Base-by-base conservation (phyloP, 2,329 filamentous ascomycete genomes). In the Madurella mycetomatis region DNA sequence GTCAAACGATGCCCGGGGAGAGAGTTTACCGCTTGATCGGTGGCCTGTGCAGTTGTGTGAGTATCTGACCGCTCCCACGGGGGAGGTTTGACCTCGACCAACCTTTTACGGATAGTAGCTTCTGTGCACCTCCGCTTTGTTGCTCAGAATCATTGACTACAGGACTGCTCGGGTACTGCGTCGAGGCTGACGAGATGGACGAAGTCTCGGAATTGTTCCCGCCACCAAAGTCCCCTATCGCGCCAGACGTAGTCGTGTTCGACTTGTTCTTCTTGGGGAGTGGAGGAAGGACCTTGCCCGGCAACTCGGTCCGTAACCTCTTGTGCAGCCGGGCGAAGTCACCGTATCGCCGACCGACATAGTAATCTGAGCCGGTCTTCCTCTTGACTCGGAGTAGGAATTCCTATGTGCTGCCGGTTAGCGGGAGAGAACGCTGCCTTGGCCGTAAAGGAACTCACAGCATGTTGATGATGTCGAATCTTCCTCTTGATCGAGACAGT, bases 251-350 rank as follows among this genome's bases (percentile, higher is more conserved):
- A 2, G 86, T 85, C 1, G 85, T 86, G 60, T 86, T 85, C 17
- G 85, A 82, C 71, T 92, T 95, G 71, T 96, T 96, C 80, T 97
- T 97, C 67, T 86, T 86, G 1, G 94, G 94, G 47, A 97, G 74
- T 1, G 90, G 83, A 11, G 92, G 89, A 2, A 99, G 77, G 5
- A 96, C 82, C 65, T 95, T 95, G 16, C 94, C 94, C 0, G 94
- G 94, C 51, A 97, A 78, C 71, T 99, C 94, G 12, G 85, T 83
- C 37, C 88, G 85, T 56, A 99, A 72, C 60, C 81, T 81, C 70
- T 87, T 92, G 69, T 95, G 86, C 56, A 99, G 77, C 60, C 82
- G 84, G 25, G 76, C 80, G 67, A 99, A 99, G 63, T 96, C 90
- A 32, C 92, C 89, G 69, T 96, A 99, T 62, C 92, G 81, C 56